phyloP scores from a whole-genome alignment of 768 basidiomycete genomes.

The Lactarius evosmus region DNA sequence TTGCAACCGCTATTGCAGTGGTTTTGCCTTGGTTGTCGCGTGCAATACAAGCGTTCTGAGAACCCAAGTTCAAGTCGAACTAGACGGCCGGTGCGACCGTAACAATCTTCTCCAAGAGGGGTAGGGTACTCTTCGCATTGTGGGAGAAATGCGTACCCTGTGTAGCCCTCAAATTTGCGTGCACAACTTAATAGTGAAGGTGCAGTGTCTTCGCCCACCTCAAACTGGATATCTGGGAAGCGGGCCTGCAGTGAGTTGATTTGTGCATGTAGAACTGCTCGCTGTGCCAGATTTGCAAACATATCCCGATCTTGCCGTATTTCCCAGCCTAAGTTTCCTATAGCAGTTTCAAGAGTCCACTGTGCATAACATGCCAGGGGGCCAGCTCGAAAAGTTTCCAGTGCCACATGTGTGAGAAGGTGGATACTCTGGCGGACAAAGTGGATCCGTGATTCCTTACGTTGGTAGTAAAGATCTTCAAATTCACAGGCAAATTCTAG shows the following conservation, averaged over 20 bases:
- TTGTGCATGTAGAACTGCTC: neutral
- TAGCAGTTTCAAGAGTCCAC: neutral
- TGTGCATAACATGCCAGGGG: neutral
- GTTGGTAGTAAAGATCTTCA: neutral
- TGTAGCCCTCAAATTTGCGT: neutral
- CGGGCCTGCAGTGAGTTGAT: neutral
- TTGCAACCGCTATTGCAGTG: no score
- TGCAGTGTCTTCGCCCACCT: no score
- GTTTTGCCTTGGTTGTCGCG: no score
- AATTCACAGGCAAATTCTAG: no score
- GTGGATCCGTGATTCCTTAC: neutral
- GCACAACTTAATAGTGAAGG: neutral
- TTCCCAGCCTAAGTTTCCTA: neutral
- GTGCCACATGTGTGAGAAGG: neutral
- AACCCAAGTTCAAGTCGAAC: no score
- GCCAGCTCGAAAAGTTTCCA: neutral
- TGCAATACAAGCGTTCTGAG: no score
- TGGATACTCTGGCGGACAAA: neutral
- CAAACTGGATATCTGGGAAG: neutral
- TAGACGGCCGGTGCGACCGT: no score
- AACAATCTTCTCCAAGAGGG: no score
- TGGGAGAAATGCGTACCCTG: no score
- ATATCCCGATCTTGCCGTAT: neutral
- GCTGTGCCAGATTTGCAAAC: neutral
- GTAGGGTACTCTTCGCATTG: no score